These are phyloP conservation scores for Nannochloropsis limnetica DNA, from an alignment of 352 stramenopile genomes.

Conservation along the genomic window DNA sequence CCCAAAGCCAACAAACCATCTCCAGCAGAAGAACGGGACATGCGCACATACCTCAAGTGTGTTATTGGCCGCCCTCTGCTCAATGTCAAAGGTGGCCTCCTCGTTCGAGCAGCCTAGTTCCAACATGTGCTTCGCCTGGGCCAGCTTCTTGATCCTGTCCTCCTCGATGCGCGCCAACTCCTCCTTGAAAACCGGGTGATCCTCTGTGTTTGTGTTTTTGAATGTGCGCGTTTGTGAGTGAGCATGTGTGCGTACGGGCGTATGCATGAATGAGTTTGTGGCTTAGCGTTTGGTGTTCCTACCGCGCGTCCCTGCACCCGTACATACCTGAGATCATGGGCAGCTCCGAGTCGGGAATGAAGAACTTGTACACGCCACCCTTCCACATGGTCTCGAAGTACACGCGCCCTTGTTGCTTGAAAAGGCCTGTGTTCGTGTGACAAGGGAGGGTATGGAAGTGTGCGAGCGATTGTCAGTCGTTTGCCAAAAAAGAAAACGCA, in stretches of 20 bases:
- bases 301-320: background rate
- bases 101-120: background rate
- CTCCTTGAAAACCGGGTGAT: slow-evolving; percentile 30
- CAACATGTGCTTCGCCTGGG: slow-evolving; percentile 8
- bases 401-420: slow-evolving; percentile 8
- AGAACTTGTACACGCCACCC: background rate
- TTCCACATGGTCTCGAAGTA: slow-evolving; percentile 13
- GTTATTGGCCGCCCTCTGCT: slow-evolving; percentile 8
- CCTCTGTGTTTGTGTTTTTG: background rate
- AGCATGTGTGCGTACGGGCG: background rate
- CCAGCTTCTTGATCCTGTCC: background rate
- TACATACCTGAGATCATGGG: slow-evolving; percentile 28
- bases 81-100: slow-evolving; percentile 19
- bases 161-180: slow-evolving; percentile 11
- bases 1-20: background rate
- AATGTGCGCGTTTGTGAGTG: background rate
- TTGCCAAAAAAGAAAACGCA: background rate
- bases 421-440: background rate
- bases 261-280: too few relatives aligned
- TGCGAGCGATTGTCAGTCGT: background rate
- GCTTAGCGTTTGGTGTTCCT: too few relatives aligned
- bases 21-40: background rate
- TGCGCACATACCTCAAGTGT: background rate
- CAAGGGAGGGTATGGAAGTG: background rate
- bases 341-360: slow-evolving; percentile 7